A percentile compares a stretch with the other conserved stretches of the same genome.
Conservation (phyloP, 2,329 filamentous ascomycete genomes). For the Curvularia sp. region DNA sequence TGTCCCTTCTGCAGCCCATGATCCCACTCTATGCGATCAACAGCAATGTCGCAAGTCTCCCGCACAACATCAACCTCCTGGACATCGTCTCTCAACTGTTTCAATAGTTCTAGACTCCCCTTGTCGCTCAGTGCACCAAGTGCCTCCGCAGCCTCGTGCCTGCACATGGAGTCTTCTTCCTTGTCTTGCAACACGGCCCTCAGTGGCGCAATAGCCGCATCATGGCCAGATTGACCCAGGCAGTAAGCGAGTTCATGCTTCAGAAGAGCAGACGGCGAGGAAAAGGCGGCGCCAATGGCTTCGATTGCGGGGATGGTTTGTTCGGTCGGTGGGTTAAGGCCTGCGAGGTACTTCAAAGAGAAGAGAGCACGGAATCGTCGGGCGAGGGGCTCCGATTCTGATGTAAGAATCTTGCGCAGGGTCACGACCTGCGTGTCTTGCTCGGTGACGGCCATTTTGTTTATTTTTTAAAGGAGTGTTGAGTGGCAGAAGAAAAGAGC, state of each 20-base stretch:
- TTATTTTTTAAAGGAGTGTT: slow-evolving; percentile 1
- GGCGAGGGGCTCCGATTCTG: slow-evolving; percentile 81
- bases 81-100: slow-evolving; percentile 73
- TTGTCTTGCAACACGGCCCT: slow-evolving; percentile 76
- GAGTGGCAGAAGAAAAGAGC: neutral
- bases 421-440: slow-evolving; percentile 60
- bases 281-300: slow-evolving; percentile 87
- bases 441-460: slow-evolving; percentile 39
- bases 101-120: slow-evolving; percentile 75
- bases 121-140: slow-evolving; percentile 83
- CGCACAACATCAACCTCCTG: slow-evolving; percentile 81
- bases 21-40: slow-evolving; percentile 94
- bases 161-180: slow-evolving; percentile 90
- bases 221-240: slow-evolving; percentile 85
- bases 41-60: slow-evolving; percentile 96
- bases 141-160: slow-evolving; percentile 95
- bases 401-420: slow-evolving; percentile 77
- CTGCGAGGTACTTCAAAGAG: slow-evolving; percentile 92
- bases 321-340: slow-evolving; percentile 63
- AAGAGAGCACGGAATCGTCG: slow-evolving; percentile 95
- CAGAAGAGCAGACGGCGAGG: slow-evolving; percentile 83
- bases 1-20: slow-evolving; percentile 63
- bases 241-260: slow-evolving; percentile 99
- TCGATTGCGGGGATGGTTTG: slow-evolving; percentile 69
- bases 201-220: slow-evolving; percentile 75